Evolutionary conservation across 2,329 filamentous ascomycete species (phyloP).

Genomic region (Microcera coccophila): DNA sequence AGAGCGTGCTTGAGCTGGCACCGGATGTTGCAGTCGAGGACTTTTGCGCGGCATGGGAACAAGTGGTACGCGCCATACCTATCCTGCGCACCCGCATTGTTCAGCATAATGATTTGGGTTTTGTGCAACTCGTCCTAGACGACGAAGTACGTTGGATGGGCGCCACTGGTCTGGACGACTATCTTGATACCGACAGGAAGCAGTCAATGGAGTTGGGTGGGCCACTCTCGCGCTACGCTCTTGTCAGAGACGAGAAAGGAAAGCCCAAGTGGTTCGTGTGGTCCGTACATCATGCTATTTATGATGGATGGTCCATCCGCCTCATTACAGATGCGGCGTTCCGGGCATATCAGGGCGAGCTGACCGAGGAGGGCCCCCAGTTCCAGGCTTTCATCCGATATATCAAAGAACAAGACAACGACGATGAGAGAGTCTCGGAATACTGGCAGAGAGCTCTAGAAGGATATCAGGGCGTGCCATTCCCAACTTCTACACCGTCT

Average conservation of each 20-base stretch:
- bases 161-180: neutral
- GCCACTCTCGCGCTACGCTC: conserved; percentile 5
- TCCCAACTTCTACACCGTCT: conserved; percentile 35
- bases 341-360: too few species aligned
- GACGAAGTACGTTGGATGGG: conserved; percentile 5
- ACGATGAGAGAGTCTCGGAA: too few species aligned
- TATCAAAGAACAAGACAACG: conserved; percentile 34
- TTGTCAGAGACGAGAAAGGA: neutral
- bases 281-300: too few species aligned
- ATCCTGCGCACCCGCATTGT: conserved; percentile 16
- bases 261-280: too few species aligned
- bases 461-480: conserved; percentile 38
- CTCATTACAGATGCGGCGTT: too few species aligned
- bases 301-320: too few species aligned
- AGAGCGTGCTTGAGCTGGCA: too few species aligned
- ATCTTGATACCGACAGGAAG: conserved; percentile 4
- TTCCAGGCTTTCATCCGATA: conserved; percentile 46
- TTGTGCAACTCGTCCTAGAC: conserved; percentile 9
- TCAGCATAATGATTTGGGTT: conserved; percentile 1
- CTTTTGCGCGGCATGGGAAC: too few species aligned
- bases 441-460: conserved; percentile 43
- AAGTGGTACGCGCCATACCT: conserved; percentile 14
- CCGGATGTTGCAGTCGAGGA: too few species aligned
- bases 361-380: conserved; percentile 2
- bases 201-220: conserved; percentile 7